Base-by-base conservation (phyloP, 441 rosid species). In the Kokia cookei region DNA sequence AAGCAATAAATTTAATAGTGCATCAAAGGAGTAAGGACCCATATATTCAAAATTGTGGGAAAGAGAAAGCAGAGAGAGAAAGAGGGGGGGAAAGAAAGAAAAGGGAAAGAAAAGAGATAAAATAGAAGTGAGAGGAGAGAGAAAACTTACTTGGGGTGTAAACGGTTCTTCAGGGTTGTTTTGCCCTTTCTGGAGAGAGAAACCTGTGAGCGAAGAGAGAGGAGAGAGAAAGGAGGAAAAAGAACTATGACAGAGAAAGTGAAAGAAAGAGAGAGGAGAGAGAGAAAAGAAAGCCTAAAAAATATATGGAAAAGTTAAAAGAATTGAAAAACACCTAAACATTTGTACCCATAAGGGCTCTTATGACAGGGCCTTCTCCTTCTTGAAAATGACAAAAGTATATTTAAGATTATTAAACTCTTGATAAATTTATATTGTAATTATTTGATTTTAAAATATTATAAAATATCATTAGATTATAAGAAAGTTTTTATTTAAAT, bases 101-200 rank as follows among this genome's bases (percentile, higher is more conserved):
- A 17, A 35, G 17, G 2, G 71, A 5, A 59, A 5, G 2, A 63
- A 17, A 14, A 7, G 79, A 57, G 66, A 77, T 75, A 29, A 63
- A 74, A 78, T 4, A 59, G 71, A 74, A 72, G 78, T 77, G 82
- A 76, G 81, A 82, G 86, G 93, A 86, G 90, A 91, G 96, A 91
- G 92, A 87, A 83, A 90, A 86, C 94, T 91, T 89, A 91, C 97
- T 84, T 86, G 86, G 84, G 85, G 84, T 80, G 94, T 81, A 90
- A 90, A 91, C 89, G 91, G 86, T 85, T 81, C 92, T 87, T 89
- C 87, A 84, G 89, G 89, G 89, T 87, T 90, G 90, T 87, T 90
- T 89, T 84, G 86, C 83, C 84, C 84, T 85, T 89, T 86, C 96
- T 77, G 92, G 87, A 81, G 91, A 88, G 92, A 79, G 86, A 86